Conservation (phyloP, 2,329 filamentous ascomycete species). For the Cladorrhinum sp. region DNA sequence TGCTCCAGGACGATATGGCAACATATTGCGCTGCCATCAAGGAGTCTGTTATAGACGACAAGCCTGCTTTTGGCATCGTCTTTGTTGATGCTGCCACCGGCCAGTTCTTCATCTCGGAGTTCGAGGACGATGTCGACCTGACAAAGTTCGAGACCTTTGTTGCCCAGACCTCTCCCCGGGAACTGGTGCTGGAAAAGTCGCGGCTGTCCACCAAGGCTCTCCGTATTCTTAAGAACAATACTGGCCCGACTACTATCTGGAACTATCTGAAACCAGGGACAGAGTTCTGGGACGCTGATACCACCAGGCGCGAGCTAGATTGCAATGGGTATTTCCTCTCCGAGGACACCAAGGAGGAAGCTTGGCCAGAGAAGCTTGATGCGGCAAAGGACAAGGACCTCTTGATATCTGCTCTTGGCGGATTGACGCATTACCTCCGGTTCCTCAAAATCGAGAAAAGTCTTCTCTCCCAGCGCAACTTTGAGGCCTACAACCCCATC, state of each 20-base stretch:
- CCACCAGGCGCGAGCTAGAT: conserved; percentile 76
- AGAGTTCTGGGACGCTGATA: conserved; percentile 89
- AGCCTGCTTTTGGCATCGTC: conserved; percentile 83
- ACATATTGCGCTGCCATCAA: conserved; percentile 97
- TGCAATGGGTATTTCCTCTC: conserved; percentile 74
- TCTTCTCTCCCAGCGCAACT: conserved; percentile 84
- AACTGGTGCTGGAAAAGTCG: conserved; percentile 85
- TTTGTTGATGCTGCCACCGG: conserved; percentile 96
- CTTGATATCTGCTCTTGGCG: conserved; percentile 87
- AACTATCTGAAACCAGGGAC: conserved; percentile 82
- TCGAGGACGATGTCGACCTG: conserved; percentile 85
- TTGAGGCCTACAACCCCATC: conserved; percentile 89
- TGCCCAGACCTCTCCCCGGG: conserved; percentile 84
- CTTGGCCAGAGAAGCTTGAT: conserved; percentile 73
- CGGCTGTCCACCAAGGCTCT: conserved; percentile 82
- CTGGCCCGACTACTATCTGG: conserved; percentile 88
- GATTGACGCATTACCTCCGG: conserved; percentile 80
- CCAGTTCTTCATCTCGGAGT: conserved; percentile 90
- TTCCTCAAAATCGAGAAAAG: conserved; percentile 85
- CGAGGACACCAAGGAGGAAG: conserved; percentile 53
- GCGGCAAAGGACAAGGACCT: conserved; percentile 74
- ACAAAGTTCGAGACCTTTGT: conserved; percentile 98
- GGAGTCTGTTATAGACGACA: conserved; percentile 67
- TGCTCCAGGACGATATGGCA: conserved; percentile 97
- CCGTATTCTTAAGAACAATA: conserved; percentile 95